A percentile compares a stretch with the other conserved stretches of the same genome.
phyloP scores from a whole-genome alignment of 1,284 basidiomycete genomes.

The Cutaneotrichosporon daszewskae region DNA sequence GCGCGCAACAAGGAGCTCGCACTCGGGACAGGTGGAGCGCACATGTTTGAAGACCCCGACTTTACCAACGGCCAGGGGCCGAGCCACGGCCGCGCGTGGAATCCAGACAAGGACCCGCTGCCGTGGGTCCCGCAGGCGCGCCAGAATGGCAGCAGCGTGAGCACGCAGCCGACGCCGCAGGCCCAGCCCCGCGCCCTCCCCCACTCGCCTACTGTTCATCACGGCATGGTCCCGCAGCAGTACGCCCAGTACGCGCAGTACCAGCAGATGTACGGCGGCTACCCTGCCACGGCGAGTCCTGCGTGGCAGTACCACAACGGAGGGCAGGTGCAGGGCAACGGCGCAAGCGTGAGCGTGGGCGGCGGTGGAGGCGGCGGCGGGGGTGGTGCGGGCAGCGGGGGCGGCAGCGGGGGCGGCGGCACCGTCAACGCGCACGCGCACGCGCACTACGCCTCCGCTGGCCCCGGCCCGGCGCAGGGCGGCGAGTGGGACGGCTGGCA shows the following conservation, averaged over 20 bases:
- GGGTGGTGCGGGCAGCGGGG: no score
- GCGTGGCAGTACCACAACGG: no score
- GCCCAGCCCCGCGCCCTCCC: no score
- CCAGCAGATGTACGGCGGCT: not conserved
- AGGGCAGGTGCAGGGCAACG: no score
- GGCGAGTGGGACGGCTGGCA: no score
- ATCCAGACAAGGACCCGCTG: slow-evolving; percentile 8
- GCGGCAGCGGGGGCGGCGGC: no score
- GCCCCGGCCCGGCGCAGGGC: no score
- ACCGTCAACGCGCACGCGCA: not conserved
- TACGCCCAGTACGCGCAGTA: not conserved
- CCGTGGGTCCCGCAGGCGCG: not conserved
- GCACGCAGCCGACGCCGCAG: not conserved
- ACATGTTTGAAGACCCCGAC: slow-evolving; percentile 2
- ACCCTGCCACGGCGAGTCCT: not conserved
- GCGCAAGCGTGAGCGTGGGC: no score
- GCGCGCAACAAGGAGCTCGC: slow-evolving; percentile 31
- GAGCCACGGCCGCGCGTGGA: slow-evolving; percentile 12
- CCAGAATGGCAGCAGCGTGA: not conserved
- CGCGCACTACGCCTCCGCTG: no score
- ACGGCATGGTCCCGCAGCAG: not conserved
- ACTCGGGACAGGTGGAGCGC: slow-evolving; percentile 19
- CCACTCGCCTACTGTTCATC: not conserved
- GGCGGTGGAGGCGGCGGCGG: no score
- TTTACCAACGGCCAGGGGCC: slow-evolving; percentile 4